Base-by-base conservation (phyloP, 2,329 filamentous ascomycete species). In the Fusarium miscanthi region DNA sequence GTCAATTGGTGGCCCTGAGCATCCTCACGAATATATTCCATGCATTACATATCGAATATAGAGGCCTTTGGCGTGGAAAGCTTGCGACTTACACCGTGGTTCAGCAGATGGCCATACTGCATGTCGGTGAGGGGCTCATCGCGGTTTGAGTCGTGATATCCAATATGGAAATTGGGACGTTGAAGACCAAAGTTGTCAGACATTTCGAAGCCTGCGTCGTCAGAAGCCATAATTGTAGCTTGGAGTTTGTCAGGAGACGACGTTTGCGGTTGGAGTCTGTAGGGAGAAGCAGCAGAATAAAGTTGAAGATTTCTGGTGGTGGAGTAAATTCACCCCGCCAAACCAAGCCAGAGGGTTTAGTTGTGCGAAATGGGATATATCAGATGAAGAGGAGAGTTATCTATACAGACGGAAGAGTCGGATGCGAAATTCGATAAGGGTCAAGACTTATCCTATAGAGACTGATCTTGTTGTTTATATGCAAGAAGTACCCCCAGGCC, bases 101-200 rank as follows among this genome's bases (percentile, higher is more conserved):
- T 91, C 72, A 94, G 86, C 16, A 93, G 87, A 77, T 92, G 87
- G 58, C 87, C 86, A 76, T 94, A 89, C 78, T 93, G 86, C 72
- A 89, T 82, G 56, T 91, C 87, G 25, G 88, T 88, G 63, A 93
- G 86, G 63, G 90, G 88, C 71, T 88, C 83, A 33, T 85, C 81
- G 65, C 92, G 85, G 57, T 84, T 84, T 11, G 91, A 90, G 78
- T 94, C 91, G 82, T 95, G 93, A 71, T 94, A 91, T 63, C 92
- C 92, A 74, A 94, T 85, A 77, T 91, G 93, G 78, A 94, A 93
- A 16, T 63, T 72, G 3, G 85, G 85, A 38, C 82, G 78, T 59
- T 80, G 78, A 56, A 76, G 71, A 12, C 69, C 78, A 57, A 76
- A 76, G 49, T 59, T 71, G 19, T 82, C 78, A 48, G 74, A 38